phyloP scores from a whole-genome alignment of 306 rosid species.

The Prunus mongolica region DNA sequence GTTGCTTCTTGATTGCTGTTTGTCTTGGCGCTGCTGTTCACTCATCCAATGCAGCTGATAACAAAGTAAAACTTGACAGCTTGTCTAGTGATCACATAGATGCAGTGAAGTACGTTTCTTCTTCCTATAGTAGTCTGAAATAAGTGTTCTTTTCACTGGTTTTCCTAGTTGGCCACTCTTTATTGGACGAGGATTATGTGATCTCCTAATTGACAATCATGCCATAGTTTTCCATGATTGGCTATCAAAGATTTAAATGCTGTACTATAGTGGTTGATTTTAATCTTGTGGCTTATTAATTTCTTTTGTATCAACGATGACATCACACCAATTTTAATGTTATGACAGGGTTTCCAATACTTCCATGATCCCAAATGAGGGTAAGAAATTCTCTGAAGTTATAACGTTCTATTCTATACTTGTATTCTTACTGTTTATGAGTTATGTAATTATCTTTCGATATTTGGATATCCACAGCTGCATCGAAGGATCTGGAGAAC shows the following conservation, averaged over 20 bases:
- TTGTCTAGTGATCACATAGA: slow-evolving; percentile 28
- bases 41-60: slow-evolving; percentile 81
- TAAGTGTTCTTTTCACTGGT: neutral
- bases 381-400: slow-evolving; percentile 28
- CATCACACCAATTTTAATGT: slow-evolving; percentile 3
- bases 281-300: neutral
- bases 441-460: neutral
- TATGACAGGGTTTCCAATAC: slow-evolving; percentile 34
- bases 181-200: too few relatives aligned
- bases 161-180: neutral
- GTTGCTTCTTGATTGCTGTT: slow-evolving; percentile 80
- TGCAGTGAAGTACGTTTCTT: slow-evolving; percentile 43
- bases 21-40: slow-evolving; percentile 84
- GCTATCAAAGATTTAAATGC: too few relatives aligned
- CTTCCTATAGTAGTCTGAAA: neutral
- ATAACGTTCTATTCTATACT: slow-evolving; percentile 1
- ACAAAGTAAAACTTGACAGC: slow-evolving; percentile 53
- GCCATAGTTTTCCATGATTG: neutral
- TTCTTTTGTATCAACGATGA: neutral
- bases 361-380: slow-evolving; percentile 27
- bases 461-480: slow-evolving; percentile 29
- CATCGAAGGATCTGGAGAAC: slow-evolving; percentile 39
- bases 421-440: neutral
- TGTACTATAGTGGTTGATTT: neutral
- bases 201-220: too few relatives aligned